Percentiles rank a stretch among this genome's conserved stretches.
Evolutionary conservation across 768 basidiomycete species (phyloP).

Genomic region (Lactarius akahatsu): DNA sequence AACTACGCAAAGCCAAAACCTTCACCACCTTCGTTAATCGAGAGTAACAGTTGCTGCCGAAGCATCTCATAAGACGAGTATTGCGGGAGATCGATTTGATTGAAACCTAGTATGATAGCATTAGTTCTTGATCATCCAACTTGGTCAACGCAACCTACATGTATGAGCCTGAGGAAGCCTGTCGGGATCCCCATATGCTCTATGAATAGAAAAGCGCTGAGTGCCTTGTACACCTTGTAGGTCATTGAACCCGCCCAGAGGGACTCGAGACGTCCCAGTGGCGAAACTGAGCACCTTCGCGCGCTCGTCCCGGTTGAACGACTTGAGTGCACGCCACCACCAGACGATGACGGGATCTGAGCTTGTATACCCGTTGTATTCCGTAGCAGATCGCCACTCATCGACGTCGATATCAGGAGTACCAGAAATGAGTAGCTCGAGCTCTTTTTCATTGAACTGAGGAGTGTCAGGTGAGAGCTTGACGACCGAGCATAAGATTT

Average conservation of each 20-base stretch:
- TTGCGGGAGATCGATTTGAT: constrained; percentile 91
- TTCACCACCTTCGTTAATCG: constrained; percentile 95
- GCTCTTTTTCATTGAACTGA: constrained; percentile 92
- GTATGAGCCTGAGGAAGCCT: constrained; percentile 89
- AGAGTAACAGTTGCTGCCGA: constrained; percentile 82
- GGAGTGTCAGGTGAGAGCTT: constrained; percentile 28
- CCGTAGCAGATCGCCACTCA: constrained; percentile 92
- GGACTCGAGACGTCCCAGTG: constrained; percentile 89
- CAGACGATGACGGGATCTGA: constrained; percentile 96
- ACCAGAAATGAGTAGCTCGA: constrained; percentile 92
- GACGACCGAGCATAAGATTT: background rate
- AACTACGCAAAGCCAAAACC: constrained; percentile 82
- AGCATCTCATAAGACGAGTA: constrained; percentile 97
- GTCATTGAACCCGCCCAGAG: constrained; percentile 90
- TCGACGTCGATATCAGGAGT: constrained; percentile 99
- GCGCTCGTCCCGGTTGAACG: constrained; percentile 94
- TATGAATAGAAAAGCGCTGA: constrained; percentile 94
- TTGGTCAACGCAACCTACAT: constrained; percentile 49
- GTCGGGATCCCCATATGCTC: constrained; percentile 84
- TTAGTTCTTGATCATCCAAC: constrained; percentile 22
- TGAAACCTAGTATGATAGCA: constrained; percentile 61
- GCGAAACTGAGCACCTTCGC: constrained; percentile 98
- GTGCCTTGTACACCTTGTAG: constrained; percentile 94
- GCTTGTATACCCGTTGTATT: constrained; percentile 83
- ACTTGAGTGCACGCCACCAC: constrained; percentile 99